Evolutionary conservation across 257 asterid genomes (phyloP), one percentile per base, ranked within the genome.

Genomic region (Leonotis leonurus): DNA sequence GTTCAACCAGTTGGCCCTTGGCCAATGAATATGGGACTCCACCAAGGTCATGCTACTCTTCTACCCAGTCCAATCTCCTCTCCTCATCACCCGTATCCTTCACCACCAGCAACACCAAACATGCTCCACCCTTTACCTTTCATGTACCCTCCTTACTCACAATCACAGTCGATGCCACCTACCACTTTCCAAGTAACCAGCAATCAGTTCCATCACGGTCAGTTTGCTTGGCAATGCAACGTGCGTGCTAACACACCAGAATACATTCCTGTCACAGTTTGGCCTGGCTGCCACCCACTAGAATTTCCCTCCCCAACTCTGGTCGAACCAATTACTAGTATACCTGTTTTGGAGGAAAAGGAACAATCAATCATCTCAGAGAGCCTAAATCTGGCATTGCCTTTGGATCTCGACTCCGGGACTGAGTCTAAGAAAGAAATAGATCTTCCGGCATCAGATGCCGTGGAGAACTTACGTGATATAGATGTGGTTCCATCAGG

Each of bases 21-120:
- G 99, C 84, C 86, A 53, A 81, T 89, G 87, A 89, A 89, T 69
- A 78, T 89, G 88, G 77, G 88, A 59, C 83, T 85, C 68, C 99
- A 86, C 78, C 94, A 87, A 60, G 94, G 96, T 69, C 83, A 84
- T 50, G 82, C 79, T 50, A 76, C 96, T 65, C 68, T 85, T 35
- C 63, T 91, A 63, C 89, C 89, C 44, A 70, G 80, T 52, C 88
- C 94, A 81, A 80, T 85, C 72, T 71, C 95, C 55, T 83, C 97
- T 50, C 88, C 89, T 68, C 97, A 83, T 82, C 96, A 83, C 73
- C 87, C 76, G 4, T 91, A 83, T 76, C 97, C 96, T 3, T 92
- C 97, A 21, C 92, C 96, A 56, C 99, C 97, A 48, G 69, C 80
- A 65, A 87, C 97, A 52, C 97, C 99, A 44, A 92, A 71, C 84